A percentile compares a stretch with the other conserved stretches of the same genome.
phyloP scores from a whole-genome alignment of 2,329 filamentous ascomycete species.

The Paracoccidioides brasiliensis region DNA sequence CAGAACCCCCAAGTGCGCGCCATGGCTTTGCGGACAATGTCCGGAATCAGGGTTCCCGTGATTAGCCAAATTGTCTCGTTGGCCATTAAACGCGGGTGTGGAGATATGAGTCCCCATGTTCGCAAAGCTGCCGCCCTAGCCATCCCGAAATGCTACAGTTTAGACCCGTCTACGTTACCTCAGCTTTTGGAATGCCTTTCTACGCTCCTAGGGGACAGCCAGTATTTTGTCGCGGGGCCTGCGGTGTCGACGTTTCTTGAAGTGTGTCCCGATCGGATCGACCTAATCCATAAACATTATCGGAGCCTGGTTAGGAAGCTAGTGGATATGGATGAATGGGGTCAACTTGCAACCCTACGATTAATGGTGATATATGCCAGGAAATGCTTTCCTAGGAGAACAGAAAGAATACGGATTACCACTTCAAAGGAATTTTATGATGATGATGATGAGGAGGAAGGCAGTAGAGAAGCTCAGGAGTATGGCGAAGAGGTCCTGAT shows the following conservation, averaged over 20 bases:
- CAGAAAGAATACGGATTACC: slow-evolving; percentile 42
- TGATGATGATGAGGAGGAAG: slow-evolving; percentile 45
- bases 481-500: slow-evolving; percentile 43
- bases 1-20: slow-evolving; percentile 80
- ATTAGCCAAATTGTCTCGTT: slow-evolving; percentile 96
- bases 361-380: slow-evolving; percentile 76
- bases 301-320: slow-evolving; percentile 72
- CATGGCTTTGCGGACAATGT: slow-evolving; percentile 91
- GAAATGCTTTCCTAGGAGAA: slow-evolving; percentile 69
- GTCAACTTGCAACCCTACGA: slow-evolving; percentile 69
- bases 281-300: slow-evolving; percentile 86
- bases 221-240: slow-evolving; percentile 92
- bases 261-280: slow-evolving; percentile 73
- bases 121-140: slow-evolving; percentile 84
- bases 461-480: slow-evolving; percentile 29
- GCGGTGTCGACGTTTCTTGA: slow-evolving; percentile 83
- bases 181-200: slow-evolving; percentile 73
- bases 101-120: slow-evolving; percentile 89
- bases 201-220: slow-evolving; percentile 70
- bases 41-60: slow-evolving; percentile 87
- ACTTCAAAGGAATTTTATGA: slow-evolving; percentile 69
- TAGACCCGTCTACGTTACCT: slow-evolving; percentile 75
- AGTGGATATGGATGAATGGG: slow-evolving; percentile 99
- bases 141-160: slow-evolving; percentile 86
- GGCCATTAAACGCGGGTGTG: slow-evolving; percentile 85